Base-by-base conservation (phyloP, 306 rosid species). In the Leucaena leucocephala region DNA sequence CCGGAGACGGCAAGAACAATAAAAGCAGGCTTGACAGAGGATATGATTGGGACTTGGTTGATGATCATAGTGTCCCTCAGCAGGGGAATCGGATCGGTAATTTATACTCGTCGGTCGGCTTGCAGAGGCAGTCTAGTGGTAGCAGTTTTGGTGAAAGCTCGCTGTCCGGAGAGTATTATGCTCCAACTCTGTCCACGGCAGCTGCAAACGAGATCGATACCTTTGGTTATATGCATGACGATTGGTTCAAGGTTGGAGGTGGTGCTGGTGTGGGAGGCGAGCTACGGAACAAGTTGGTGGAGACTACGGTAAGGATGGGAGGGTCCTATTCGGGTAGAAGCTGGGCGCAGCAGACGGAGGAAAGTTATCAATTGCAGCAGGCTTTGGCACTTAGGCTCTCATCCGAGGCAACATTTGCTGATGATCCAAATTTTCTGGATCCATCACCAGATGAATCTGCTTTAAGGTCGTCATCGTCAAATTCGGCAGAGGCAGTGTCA, bases 281-380 rank as follows among this genome's bases (percentile, higher is more conserved):
- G 44, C 86, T 71, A 15, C 84, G 94, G 66, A 85, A 57, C 21
- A 87, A 81, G 82, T 79, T 82, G 34, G 27, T 76, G 35, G 98
- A 89, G 27, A 82, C 83, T 19, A 78, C 85, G 48, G 66, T 77
- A 9, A 82, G 82, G 71, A 67, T 75, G 1, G 87, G 89, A 8
- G 92, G 90, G 3, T 89, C 92, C 12, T 91, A 78, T 1, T 81
- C 69, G 0, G 84, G 93, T 81, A 96, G 90, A 91, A 93, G 96
- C 88, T 96, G 99, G 98, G 99, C 99, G 63, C 99, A 96, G 90
- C 99, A 96, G 82, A 93, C 96, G 76, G 99, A 96, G 92, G 99
- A 96, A 90, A 91, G 99, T 74, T 96, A 96, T 80, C 99, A 93
- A 77, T 85, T 96, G 82, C 99, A 96, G 92, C 77, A 91, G 39